Conservation (phyloP, 768 basidiomycete species). For the Bullera alba region DNA sequence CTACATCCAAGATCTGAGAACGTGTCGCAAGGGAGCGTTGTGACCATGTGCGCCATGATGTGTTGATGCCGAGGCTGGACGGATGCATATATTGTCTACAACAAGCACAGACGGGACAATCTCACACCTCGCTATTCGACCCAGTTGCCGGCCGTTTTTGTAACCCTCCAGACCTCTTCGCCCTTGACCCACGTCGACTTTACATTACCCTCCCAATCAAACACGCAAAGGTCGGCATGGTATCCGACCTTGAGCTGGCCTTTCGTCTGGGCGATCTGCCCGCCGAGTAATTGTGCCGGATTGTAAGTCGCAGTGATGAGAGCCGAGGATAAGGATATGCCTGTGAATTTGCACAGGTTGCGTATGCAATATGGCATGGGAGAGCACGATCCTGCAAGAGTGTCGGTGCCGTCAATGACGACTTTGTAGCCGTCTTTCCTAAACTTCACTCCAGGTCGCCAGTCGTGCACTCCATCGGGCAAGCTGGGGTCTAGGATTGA, state of each 20-base stretch:
- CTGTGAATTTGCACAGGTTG: constrained; percentile 76
- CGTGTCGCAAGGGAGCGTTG: no score
- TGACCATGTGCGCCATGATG: no score
- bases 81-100: background rate
- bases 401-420: constrained; percentile 75
- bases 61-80: background rate
- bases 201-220: constrained; percentile 49
- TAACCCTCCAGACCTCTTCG: constrained; percentile 53
- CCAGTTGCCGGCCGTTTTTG: no score
- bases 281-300: constrained; percentile 76
- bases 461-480: constrained; percentile 74
- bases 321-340: constrained; percentile 72
- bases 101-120: background rate
- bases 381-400: constrained; percentile 60
- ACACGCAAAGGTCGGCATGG: constrained; percentile 75
- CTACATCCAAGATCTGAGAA: no score
- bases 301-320: constrained; percentile 80
- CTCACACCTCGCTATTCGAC: background rate
- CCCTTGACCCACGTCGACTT: constrained; percentile 54
- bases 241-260: constrained; percentile 74
- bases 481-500: constrained; percentile 80
- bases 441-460: constrained; percentile 75
- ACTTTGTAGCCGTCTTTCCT: constrained; percentile 74
- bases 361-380: background rate
- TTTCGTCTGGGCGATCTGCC: constrained; percentile 59